Evolutionary conservation across 139 green algal genomes (phyloP).

Genomic region (Tetraselmis striata): DNA sequence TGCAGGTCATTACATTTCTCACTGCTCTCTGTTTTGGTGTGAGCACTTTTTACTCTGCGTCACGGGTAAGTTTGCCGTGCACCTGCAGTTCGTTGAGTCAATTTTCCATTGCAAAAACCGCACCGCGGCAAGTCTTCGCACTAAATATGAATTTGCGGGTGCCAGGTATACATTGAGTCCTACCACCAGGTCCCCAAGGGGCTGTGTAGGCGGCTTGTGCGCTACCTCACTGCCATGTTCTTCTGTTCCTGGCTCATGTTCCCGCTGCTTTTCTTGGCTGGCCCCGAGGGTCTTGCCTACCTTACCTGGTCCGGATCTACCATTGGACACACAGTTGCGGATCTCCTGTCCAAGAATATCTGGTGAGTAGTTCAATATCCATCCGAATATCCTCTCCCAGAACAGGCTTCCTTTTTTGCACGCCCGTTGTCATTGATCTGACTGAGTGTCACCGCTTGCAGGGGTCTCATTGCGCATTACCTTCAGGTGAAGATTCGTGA

Average conservation of each 20-base stretch:
- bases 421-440: no score
- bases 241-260: slow-evolving; percentile 44
- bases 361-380: slow-evolving; percentile 31
- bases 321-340: slow-evolving; percentile 29
- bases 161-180: slow-evolving; percentile 43
- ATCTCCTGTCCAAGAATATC: slow-evolving; percentile 54
- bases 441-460: no score
- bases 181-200: slow-evolving; percentile 54
- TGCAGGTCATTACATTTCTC: slow-evolving; percentile 38
- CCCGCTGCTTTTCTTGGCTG: slow-evolving; percentile 45
- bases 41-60: slow-evolving; percentile 45
- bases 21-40: slow-evolving; percentile 35
- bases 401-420: no score
- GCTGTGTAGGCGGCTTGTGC: slow-evolving; percentile 32
- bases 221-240: slow-evolving; percentile 36
- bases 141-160: no score
- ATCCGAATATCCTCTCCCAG: no score
- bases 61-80: no score
- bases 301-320: slow-evolving; percentile 21
- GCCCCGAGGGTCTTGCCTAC: slow-evolving; percentile 1
- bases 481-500: slow-evolving; percentile 44
- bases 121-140: no score
- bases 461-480: slow-evolving; percentile 38
- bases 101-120: no score
- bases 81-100: no score